Percentiles rank a stretch among this genome's conserved stretches.
These are phyloP conservation scores for Polyporus tsugae DNA, from an alignment of 1,284 basidiomycete species.

Conservation along the genomic window DNA sequence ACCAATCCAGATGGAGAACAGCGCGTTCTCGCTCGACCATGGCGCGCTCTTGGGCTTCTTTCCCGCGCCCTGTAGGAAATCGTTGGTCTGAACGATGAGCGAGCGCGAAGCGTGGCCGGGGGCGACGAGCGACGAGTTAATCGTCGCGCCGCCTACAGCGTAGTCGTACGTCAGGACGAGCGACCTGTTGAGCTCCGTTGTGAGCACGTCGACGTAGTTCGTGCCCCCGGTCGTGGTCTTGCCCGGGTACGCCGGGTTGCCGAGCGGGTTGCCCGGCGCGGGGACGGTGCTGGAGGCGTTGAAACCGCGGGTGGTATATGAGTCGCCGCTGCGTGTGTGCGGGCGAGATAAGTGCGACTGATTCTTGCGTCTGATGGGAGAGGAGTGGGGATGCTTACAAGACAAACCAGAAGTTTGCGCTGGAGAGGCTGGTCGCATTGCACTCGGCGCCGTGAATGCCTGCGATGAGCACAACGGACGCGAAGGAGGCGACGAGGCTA, in stretches of 20 bases:
- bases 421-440: slow-evolving; percentile 35
- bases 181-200: slow-evolving; percentile 59
- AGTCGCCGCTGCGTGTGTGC: slow-evolving; percentile 55
- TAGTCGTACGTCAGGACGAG: slow-evolving; percentile 65
- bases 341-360: background rate
- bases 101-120: slow-evolving; percentile 56
- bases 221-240: slow-evolving; percentile 56
- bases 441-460: slow-evolving; percentile 26
- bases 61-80: slow-evolving; percentile 51
- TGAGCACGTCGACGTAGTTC: slow-evolving; percentile 64
- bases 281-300: slow-evolving; percentile 50
- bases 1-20: slow-evolving; percentile 69
- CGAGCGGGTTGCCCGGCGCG: slow-evolving; percentile 56
- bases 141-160: slow-evolving; percentile 67
- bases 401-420: slow-evolving; percentile 58
- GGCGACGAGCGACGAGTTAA: slow-evolving; percentile 57
- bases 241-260: slow-evolving; percentile 68
- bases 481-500: background rate
- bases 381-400: slow-evolving; percentile 45
- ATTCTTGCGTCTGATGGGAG: background rate
- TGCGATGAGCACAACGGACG: background rate
- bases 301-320: slow-evolving; percentile 66
- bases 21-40: slow-evolving; percentile 58
- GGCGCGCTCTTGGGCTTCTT: slow-evolving; percentile 55
- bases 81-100: slow-evolving; percentile 53